Evolutionary conservation across 768 basidiomycete genomes (phyloP).

Genomic region (Polyporus arcularius): DNA sequence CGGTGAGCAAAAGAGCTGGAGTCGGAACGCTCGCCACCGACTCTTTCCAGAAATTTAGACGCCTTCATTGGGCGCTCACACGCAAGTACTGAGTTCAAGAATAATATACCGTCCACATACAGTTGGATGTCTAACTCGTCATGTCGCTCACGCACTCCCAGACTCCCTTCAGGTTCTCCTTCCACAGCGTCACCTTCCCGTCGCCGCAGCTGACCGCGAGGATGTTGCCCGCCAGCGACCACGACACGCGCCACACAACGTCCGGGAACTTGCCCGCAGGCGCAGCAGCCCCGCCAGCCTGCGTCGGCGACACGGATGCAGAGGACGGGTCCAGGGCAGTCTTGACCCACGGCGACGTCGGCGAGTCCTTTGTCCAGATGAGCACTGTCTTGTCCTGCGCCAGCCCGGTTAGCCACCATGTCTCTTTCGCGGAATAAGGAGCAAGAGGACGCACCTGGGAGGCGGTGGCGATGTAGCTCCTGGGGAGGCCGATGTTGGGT

Average conservation of each 20-base stretch:
- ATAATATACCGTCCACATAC: slow-evolving; percentile 18
- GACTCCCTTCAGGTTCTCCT: slow-evolving; percentile 90
- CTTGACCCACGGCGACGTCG: slow-evolving; percentile 75
- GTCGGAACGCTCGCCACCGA: neutral
- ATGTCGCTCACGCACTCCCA: slow-evolving; percentile 99
- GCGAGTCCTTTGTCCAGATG: slow-evolving; percentile 88
- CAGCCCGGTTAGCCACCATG: too few species aligned
- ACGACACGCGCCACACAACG: slow-evolving; percentile 98
- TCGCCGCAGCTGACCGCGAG: slow-evolving; percentile 97
- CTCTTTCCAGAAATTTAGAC: neutral
- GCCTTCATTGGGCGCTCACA: neutral
- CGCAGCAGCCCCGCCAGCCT: slow-evolving; percentile 39
- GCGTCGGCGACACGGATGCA: slow-evolving; percentile 44
- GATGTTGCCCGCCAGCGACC: slow-evolving; percentile 96
- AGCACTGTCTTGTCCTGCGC: slow-evolving; percentile 78
- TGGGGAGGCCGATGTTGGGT: slow-evolving; percentile 92
- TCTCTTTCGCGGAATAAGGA: neutral
- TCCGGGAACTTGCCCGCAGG: slow-evolving; percentile 84
- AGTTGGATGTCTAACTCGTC: slow-evolving; percentile 59
- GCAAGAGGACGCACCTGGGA: slow-evolving; percentile 50
- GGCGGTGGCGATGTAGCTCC: slow-evolving; percentile 94
- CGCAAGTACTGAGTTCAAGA: too few species aligned
- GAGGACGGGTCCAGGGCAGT: slow-evolving; percentile 73
- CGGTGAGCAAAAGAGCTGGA: slow-evolving; percentile 10
- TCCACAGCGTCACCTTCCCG: slow-evolving; percentile 98